Conservation (phyloP, 768 basidiomycete species). For the Termitomyces sp. region DNA sequence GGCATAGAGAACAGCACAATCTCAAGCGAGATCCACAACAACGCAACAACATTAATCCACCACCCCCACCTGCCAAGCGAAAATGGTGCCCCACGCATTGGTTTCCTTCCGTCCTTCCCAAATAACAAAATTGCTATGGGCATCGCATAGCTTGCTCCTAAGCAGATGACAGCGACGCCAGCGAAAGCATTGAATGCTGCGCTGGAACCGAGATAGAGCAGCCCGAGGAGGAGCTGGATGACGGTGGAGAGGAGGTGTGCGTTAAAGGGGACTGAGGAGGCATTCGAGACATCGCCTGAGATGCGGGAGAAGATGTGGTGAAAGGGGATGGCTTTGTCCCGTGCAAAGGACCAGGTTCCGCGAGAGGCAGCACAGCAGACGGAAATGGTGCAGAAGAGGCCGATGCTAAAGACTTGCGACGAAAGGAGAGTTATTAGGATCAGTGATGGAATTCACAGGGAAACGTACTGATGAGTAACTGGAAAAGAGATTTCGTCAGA, state of each 20-base stretch:
- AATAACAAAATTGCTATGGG: slow-evolving; percentile 52
- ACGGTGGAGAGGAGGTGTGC: slow-evolving; percentile 56
- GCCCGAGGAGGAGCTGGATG: slow-evolving; percentile 56
- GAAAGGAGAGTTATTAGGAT: slow-evolving; percentile 5
- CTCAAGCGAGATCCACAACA: slow-evolving; percentile 59
- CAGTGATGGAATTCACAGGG: background rate
- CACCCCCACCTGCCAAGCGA: slow-evolving; percentile 42
- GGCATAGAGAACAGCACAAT: slow-evolving; percentile 71
- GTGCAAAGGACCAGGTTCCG: slow-evolving; percentile 69
- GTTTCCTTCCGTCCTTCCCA: slow-evolving; percentile 33
- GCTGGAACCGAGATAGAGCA: slow-evolving; percentile 60
- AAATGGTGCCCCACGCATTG: slow-evolving; percentile 49
- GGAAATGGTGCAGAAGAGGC: slow-evolving; percentile 64
- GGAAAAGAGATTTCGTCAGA: background rate
- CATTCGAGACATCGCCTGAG: slow-evolving; percentile 26
- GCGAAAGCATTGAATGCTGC: slow-evolving; percentile 69
- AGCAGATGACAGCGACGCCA: slow-evolving; percentile 63
- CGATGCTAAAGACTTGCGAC: slow-evolving; percentile 46
- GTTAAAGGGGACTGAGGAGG: slow-evolving; percentile 52
- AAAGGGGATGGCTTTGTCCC: slow-evolving; percentile 63
- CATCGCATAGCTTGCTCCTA: slow-evolving; percentile 60
- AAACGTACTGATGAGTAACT: slow-evolving; percentile 38
- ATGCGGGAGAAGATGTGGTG: slow-evolving; percentile 46
- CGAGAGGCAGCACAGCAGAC: slow-evolving; percentile 66
- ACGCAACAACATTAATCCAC: slow-evolving; percentile 45